These are phyloP conservation scores for Eucalyptus curtisii DNA, from an alignment of 345 rosid species.

Conservation along the genomic window DNA sequence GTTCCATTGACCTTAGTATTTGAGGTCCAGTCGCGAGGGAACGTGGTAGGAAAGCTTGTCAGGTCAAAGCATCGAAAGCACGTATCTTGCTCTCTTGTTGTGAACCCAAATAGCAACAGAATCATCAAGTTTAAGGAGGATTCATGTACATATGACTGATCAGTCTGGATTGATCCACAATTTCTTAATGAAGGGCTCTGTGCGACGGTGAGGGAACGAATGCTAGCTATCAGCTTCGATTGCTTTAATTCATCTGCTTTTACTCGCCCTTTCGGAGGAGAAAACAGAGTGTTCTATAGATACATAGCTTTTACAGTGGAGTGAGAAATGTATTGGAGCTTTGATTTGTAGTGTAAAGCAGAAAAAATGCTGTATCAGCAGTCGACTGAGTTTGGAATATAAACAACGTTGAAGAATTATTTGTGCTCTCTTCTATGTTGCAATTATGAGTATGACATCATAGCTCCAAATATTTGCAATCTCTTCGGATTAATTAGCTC, in stretches of 20 bases:
- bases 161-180: neutral
- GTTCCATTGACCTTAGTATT: conserved; percentile 53
- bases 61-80: conserved; percentile 39
- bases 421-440: neutral
- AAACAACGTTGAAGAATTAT: neutral
- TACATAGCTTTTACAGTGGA: neutral
- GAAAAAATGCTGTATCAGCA: neutral
- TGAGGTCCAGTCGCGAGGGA: conserved; percentile 47
- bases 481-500: neutral
- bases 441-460: neutral
- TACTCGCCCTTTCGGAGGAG: neutral
- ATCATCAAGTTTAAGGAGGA: conserved; percentile 31
- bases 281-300: neutral
- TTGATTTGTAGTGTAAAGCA: neutral
- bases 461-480: neutral
- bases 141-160: conserved; percentile 23
- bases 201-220: neutral
- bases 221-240: neutral
- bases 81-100: conserved; percentile 40
- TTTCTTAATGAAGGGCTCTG: neutral
- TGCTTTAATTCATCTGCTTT: neutral
- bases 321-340: neutral
- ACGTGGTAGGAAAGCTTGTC: conserved; percentile 74
- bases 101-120: conserved; percentile 34
- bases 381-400: neutral